These are phyloP conservation scores for Aspergillus bertholletiae DNA, from an alignment of 495 filamentous ascomycete species.

Conservation along the genomic window DNA sequence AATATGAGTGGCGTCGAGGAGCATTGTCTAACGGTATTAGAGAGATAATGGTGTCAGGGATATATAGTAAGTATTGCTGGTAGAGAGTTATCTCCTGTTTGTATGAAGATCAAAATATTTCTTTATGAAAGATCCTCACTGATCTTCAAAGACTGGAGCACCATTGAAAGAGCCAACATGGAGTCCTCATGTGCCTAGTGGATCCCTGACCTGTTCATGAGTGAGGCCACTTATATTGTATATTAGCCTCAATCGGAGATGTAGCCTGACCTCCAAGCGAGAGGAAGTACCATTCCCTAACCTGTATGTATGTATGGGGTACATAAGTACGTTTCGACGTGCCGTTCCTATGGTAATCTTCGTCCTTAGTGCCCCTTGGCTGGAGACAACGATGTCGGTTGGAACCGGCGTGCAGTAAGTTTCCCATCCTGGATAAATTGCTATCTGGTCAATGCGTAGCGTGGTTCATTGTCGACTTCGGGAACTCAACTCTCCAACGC, in stretches of 20 bases:
- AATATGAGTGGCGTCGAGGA: not conserved
- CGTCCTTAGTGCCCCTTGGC: constrained; percentile 4
- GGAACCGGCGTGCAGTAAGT: constrained; percentile 3
- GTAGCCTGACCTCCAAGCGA: not conserved
- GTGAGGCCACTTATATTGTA: not conserved
- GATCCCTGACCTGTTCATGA: no score
- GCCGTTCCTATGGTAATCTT: not conserved
- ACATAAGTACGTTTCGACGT: not conserved
- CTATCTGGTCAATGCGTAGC: constrained; percentile 12
- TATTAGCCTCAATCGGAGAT: not conserved
- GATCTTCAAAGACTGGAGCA: not conserved
- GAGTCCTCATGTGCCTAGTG: no score
- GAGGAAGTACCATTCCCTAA: not conserved
- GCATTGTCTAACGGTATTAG: not conserved
- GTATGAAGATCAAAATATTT: not conserved
- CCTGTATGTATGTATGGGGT: not conserved
- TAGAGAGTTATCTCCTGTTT: not conserved
- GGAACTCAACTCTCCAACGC: not conserved
- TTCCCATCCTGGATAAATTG: constrained; percentile 1
- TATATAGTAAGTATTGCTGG: not conserved
- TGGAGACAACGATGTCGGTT: constrained; percentile 7
- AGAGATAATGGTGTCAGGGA: not conserved
- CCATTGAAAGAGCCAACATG: no score
- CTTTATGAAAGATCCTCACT: not conserved
- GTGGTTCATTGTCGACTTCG: constrained; percentile 2